A percentile compares a stretch with the other conserved stretches of the same genome.
These are phyloP conservation scores for Carpinus fangiana DNA, from an alignment of 306 rosid species.

Conservation along the genomic window DNA sequence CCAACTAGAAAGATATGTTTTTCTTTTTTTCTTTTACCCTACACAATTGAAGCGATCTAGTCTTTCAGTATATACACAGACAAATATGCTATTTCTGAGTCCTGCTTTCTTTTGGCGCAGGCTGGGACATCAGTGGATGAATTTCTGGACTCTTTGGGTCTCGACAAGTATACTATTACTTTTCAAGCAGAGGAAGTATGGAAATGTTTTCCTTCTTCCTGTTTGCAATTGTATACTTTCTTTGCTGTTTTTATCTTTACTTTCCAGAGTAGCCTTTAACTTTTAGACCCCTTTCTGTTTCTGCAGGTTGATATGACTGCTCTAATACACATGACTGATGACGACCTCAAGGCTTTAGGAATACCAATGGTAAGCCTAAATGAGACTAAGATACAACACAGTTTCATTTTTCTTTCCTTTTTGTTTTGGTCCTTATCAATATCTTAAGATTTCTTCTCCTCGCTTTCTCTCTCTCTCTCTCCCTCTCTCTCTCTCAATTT, in stretches of 20 bases:
- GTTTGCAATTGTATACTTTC: constrained; percentile 12
- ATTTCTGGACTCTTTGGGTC: constrained; percentile 85
- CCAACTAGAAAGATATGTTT: not conserved
- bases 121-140: constrained; percentile 68
- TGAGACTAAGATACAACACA: constrained; percentile 1
- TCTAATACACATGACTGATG: constrained; percentile 92
- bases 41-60: not conserved
- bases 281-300: constrained; percentile 22
- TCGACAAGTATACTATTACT: constrained; percentile 85
- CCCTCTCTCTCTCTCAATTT: not conserved
- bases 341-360: constrained; percentile 97
- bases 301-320: constrained; percentile 98
- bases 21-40: not conserved
- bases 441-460: not conserved
- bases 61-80: not conserved
- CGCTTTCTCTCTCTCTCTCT: not conserved
- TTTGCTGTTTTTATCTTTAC: constrained; percentile 17
- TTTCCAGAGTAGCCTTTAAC: constrained; percentile 6
- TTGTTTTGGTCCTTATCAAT: not conserved
- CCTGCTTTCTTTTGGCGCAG: constrained; percentile 52
- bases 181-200: constrained; percentile 99
- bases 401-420: not conserved
- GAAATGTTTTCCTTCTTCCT: not conserved
- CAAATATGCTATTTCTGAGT: not conserved
- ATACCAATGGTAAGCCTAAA: constrained; percentile 79